Base-by-base conservation (phyloP, 1,284 basidiomycete genomes). In the Malassezia japonica region DNA sequence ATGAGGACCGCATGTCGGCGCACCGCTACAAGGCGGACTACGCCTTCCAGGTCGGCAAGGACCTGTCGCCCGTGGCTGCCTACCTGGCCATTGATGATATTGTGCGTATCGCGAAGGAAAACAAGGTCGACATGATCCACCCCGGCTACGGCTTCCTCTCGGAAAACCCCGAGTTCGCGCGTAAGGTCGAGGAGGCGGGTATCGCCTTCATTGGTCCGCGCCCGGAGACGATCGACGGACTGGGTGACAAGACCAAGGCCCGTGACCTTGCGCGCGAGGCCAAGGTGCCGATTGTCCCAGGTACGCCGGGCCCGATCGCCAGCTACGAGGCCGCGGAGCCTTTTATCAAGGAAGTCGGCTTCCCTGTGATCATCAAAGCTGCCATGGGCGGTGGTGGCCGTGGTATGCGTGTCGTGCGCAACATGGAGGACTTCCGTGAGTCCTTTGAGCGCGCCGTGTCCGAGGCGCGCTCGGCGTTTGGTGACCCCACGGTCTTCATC, bases 21-120 rank as follows among this genome's bases (percentile, higher is more conserved):
- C 94, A 99, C 78, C 82, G 94, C 70, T 91, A 96, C 76, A 98
- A 98, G 83, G 87, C 91, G 57, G 94, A 99, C 76, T 92, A 98
- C 77, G 91, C 92, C 1, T 98, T 96, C 77, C 86, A 91, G 75
- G 92, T 98, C 63, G 94, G 94, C 57, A 88, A 87, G 67, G 92
- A 92, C 21, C 77, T 95, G 53, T 86, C 89, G 13, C 94, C 94
- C 33, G 94, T 98, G 46, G 90, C 80, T 25, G 94, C 94, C 18
- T 99, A 99, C 76, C 84, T 99, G 57, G 85, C 89, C 15, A 91
- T 96, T 74, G 89, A 95, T 64, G 90, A 95, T 71, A 98, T 99
- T 75, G 87, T 99, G 75, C 66, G 57, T 16, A 53, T 63, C 44
- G 69, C 69, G 37, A 57, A 62, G 29, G 91, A 98, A 75, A 89